These are phyloP conservation scores for Acanthamoeba healyi DNA, from an alignment of 208 protist genomes.

Conservation along the genomic window DNA sequence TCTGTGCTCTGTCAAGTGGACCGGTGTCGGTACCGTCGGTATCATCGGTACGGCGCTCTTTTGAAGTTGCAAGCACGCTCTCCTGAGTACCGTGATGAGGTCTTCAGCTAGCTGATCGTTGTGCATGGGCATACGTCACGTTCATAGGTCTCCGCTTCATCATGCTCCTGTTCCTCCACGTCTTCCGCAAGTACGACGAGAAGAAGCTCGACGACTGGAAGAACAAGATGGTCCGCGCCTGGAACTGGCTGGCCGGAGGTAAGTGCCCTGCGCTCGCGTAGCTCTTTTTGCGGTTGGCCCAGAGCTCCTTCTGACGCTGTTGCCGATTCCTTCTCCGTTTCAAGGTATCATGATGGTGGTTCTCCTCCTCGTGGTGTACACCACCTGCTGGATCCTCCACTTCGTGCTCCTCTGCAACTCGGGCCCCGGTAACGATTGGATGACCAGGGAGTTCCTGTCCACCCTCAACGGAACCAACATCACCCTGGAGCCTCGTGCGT, in stretches of 20 bases:
- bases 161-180: slow-evolving; percentile 47
- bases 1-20: slow-evolving; percentile 57
- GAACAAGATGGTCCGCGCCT: slow-evolving; percentile 46
- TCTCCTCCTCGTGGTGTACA: slow-evolving; percentile 56
- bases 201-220: slow-evolving; percentile 54
- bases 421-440: slow-evolving; percentile 70
- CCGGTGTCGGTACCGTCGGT: slow-evolving; percentile 47
- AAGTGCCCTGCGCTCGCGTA: neutral
- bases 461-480: slow-evolving; percentile 59
- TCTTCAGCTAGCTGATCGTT: neutral
- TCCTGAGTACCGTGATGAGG: neutral
- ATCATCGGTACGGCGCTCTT: neutral
- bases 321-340: neutral
- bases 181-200: slow-evolving; percentile 56
- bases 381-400: slow-evolving; percentile 72
- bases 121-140: neutral
- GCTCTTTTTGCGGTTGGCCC: neutral
- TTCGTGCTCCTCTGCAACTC: slow-evolving; percentile 59
- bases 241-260: slow-evolving; percentile 56
- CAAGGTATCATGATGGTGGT: slow-evolving; percentile 44
- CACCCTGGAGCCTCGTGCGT: neutral
- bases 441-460: slow-evolving; percentile 58
- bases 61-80: neutral
- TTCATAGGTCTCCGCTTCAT: slow-evolving; percentile 53
- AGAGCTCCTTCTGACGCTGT: too few relatives aligned